These are phyloP conservation scores for Melaleuca alternifolia DNA, from an alignment of 345 rosid genomes.

Conservation along the genomic window DNA sequence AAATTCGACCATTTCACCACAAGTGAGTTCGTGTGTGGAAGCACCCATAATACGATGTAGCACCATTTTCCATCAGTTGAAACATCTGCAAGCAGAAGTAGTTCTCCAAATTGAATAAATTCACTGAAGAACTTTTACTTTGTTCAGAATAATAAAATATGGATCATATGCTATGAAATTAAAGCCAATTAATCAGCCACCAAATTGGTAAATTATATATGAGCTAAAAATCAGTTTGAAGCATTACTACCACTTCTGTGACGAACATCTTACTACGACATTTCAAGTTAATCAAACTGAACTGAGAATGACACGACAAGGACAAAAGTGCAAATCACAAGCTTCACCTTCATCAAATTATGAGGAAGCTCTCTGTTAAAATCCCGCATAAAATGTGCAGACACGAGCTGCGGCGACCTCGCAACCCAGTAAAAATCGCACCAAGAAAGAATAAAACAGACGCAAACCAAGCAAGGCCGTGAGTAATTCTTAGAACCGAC, in stretches of 20 bases:
- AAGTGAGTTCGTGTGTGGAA: constrained; percentile 33
- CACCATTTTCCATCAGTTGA: constrained; percentile 91
- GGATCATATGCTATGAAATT: not conserved
- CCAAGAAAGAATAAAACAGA: too few species aligned
- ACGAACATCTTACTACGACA: not conserved
- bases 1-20: constrained; percentile 59
- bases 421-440: not conserved
- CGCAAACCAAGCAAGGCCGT: not conserved
- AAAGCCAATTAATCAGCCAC: not conserved
- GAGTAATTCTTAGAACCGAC: not conserved
- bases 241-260: not conserved
- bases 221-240: not conserved
- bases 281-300: not conserved
- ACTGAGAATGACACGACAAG: not conserved
- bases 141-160: not conserved
- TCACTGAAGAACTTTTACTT: not conserved
- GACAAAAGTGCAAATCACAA: not conserved
- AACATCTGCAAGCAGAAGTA: constrained; percentile 39
- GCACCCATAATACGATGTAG: constrained; percentile 69
- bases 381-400: not conserved
- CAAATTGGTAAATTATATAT: not conserved
- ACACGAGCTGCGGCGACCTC: not conserved
- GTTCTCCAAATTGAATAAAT: not conserved
- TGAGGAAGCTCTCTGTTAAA: not conserved
- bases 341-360: not conserved